Evolutionary conservation across 2,329 filamentous ascomycete species (phyloP), one percentile per base, ranked within the genome.

Genomic region (Rasamsonia emersonii): DNA sequence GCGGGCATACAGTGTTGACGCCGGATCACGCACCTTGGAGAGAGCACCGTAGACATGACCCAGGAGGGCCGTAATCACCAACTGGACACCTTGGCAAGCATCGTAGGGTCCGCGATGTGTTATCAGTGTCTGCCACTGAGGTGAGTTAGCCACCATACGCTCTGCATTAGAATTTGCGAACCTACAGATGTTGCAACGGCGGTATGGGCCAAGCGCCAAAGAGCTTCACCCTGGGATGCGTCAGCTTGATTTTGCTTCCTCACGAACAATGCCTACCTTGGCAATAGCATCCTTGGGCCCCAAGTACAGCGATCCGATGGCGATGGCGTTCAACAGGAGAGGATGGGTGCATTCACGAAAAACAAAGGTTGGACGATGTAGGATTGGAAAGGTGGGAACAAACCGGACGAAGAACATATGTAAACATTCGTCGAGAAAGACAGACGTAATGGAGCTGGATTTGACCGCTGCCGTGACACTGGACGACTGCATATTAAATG

Each of bases 401-500:
- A 67, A 65, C 10, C 60, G 54, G 9, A 53, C 53, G 33, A 66
- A 67, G 44, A 66, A 67, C 60, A 66, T 64, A 36, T 67, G 63
- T 10, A 67, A 42, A 39, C 62, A 65, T 39, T 62, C 59, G 32
- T 66, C 62, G 5, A 67, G 47, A 21, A 67, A 66, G 13, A 64
- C 58, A 0, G 63, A 67, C 13, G 58, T 65, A 11, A 65, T 55
- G 2, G 58, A 62, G 1, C 51, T 62, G 13, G 57, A 52, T 39
- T 64, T 61, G 9, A 63, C 56, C 9, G 58, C 62, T n/a, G 61
- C 59, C 4, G 62, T 65, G 6, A 65, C 54, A 28, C 55, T 62
- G 2, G 58, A 62, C 7, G 61, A 65, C 61, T 59, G 26, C 9
- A 24, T 13, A 16, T 24, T 9, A 24, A 17, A 34, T 11, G 24